Conservation (phyloP, 2,329 filamentous ascomycete species). For the Hirsutella thompsonii region DNA sequence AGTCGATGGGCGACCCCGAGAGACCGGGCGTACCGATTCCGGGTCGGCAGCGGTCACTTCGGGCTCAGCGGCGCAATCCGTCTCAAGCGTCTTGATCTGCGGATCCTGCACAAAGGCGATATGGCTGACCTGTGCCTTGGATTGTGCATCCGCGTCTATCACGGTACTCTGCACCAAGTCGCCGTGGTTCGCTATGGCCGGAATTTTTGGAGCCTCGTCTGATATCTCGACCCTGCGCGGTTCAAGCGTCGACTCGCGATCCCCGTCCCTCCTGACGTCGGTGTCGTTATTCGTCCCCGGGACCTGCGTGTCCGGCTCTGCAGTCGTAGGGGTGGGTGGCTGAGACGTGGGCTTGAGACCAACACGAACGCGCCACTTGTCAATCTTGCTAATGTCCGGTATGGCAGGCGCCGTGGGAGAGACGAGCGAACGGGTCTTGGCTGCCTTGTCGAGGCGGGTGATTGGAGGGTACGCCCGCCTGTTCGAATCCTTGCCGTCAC, state of each 20-base stretch:
- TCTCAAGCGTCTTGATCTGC: not conserved
- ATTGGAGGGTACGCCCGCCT: constrained; percentile 23
- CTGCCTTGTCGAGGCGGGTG: constrained; percentile 16
- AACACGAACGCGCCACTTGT: constrained; percentile 17
- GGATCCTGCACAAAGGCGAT: not conserved
- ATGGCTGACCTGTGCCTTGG: not conserved
- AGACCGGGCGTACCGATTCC: constrained; percentile 4
- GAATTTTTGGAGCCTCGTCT: too few relatives aligned
- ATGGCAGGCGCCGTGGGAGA: constrained; percentile 14
- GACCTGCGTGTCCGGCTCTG: constrained; percentile 3
- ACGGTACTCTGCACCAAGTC: too few relatives aligned
- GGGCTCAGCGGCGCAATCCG: constrained; percentile 1
- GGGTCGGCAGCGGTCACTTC: constrained; percentile 7
- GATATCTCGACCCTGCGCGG: not conserved
- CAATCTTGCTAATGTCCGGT: constrained; percentile 19
- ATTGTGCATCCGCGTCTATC: not conserved
- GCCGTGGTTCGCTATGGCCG: too few relatives aligned
- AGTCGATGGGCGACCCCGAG: not conserved
- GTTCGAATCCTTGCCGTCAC: constrained; percentile 12
- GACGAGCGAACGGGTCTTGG: constrained; percentile 13
- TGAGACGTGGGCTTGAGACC: constrained; percentile 9
- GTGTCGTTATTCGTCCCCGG: not conserved
- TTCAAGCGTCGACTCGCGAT: not conserved
- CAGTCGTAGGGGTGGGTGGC: not conserved
- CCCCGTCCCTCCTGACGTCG: not conserved